Evolutionary conservation across 768 basidiomycete species (phyloP).

Genomic region (Phylloporus arenicola): DNA sequence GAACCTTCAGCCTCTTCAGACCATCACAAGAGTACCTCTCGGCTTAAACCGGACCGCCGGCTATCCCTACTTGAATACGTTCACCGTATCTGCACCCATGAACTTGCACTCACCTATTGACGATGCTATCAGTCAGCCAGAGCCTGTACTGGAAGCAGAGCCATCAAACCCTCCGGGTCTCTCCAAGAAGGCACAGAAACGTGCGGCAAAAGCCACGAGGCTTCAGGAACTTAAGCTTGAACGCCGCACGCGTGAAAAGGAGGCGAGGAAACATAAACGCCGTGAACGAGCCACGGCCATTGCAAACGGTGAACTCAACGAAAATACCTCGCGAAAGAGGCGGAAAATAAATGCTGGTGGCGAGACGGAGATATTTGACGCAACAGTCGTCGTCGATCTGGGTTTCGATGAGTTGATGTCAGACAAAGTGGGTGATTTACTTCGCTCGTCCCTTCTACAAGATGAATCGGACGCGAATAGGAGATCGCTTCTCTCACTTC

Average conservation of each 20-base stretch:
- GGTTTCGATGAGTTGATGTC: slow-evolving; percentile 92
- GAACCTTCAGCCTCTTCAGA: too few relatives aligned
- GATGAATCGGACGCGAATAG: slow-evolving; percentile 38
- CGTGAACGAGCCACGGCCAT: slow-evolving; percentile 50
- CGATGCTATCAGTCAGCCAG: slow-evolving; percentile 8
- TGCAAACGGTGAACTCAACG: slow-evolving; percentile 43
- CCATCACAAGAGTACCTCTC: too few relatives aligned
- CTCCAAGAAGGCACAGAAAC: slow-evolving; percentile 79
- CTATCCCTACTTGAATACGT: not conserved
- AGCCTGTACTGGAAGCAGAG: slow-evolving; percentile 11
- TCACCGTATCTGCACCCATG: slow-evolving; percentile 8
- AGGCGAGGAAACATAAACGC: slow-evolving; percentile 71
- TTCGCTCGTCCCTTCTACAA: slow-evolving; percentile 6
- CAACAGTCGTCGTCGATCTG: slow-evolving; percentile 76
- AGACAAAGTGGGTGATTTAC: slow-evolving; percentile 65
- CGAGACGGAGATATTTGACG: slow-evolving; percentile 45
- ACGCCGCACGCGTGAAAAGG: slow-evolving; percentile 72
- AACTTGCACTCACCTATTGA: slow-evolving; percentile 8
- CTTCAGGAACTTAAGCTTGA: slow-evolving; percentile 62
- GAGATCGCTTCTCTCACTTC: slow-evolving; percentile 86
- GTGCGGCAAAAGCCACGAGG: slow-evolving; percentile 64
- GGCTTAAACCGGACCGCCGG: slow-evolving; percentile 17
- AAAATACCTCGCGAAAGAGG: slow-evolving; percentile 11
- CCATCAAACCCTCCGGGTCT: slow-evolving; percentile 31
- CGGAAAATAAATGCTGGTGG: slow-evolving; percentile 29